A percentile compares a stretch with the other conserved stretches of the same genome.
phyloP scores from a whole-genome alignment of 2,329 filamentous ascomycete genomes.

The Pyrenochaeta sp. region DNA sequence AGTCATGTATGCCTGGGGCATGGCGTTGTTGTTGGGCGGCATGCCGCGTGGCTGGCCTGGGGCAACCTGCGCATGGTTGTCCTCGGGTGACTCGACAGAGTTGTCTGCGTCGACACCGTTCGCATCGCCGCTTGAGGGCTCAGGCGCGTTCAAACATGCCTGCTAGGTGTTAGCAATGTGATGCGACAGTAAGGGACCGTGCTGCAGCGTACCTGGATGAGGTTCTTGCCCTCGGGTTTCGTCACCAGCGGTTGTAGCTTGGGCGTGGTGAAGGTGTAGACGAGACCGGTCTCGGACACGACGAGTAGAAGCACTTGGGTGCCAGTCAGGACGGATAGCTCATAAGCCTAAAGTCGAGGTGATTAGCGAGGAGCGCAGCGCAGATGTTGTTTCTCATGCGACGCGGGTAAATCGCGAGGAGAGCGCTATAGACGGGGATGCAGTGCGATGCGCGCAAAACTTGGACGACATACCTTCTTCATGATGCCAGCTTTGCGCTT shows the following conservation, averaged over 20 bases:
- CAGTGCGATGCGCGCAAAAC: conserved; percentile 18
- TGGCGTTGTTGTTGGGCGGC: conserved; percentile 69
- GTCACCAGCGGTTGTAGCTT: conserved; percentile 98
- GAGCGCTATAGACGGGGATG: conserved; percentile 31
- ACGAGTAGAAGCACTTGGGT: conserved; percentile 97
- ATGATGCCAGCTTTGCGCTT: conserved; percentile 99
- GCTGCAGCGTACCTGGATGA: conserved; percentile 82
- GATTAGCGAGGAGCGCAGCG: conserved; percentile 32
- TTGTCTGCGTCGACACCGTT: conserved; percentile 62
- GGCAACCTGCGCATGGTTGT: conserved; percentile 80
- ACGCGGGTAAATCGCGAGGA: conserved; percentile 31
- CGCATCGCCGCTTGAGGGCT: conserved; percentile 81
- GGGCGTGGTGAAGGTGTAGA: conserved; percentile 98
- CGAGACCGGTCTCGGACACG: conserved; percentile 94
- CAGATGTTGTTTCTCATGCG: conserved; percentile 41
- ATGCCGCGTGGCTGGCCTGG: conserved; percentile 73
- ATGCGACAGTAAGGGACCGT: conserved; percentile 11
- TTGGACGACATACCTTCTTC: conserved; percentile 84
- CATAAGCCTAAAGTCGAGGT: conserved; percentile 77
- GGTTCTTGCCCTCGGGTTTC: conserved; percentile 98
- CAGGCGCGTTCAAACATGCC: conserved; percentile 96
- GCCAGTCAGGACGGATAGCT: conserved; percentile 94
- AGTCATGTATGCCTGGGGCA: conserved; percentile 71
- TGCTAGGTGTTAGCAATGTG: conserved; percentile 57
- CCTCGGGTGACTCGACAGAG: conserved; percentile 86